phyloP scores from a whole-genome alignment of 345 rosid genomes.

The Populus euphratica region DNA sequence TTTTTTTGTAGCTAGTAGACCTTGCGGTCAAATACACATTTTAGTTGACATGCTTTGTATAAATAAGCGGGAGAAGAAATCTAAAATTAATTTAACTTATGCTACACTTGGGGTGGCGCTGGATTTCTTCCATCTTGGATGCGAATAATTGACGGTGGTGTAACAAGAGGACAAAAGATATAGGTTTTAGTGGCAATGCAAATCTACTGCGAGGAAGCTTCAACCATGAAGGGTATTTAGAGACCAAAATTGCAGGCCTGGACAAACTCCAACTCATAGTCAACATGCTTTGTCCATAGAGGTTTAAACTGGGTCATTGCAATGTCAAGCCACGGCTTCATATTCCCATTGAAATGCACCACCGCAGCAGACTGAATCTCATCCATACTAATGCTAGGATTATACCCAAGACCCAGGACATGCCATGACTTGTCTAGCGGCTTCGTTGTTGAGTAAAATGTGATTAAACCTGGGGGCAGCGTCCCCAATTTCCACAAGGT shows the following conservation, averaged over 20 bases:
- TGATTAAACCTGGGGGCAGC: slow-evolving; percentile 86
- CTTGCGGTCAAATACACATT: slow-evolving; percentile 3
- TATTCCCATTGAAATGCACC: slow-evolving; percentile 91
- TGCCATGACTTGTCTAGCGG: slow-evolving; percentile 97
- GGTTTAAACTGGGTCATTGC: slow-evolving; percentile 95
- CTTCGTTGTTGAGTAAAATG: slow-evolving; percentile 90
- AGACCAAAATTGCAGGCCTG: slow-evolving; percentile 92
- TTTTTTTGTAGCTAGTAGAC: not conserved
- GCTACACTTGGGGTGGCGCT: slow-evolving; percentile 12
- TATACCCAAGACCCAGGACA: slow-evolving; percentile 90
- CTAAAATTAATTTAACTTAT: not conserved
- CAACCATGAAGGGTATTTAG: slow-evolving; percentile 13
- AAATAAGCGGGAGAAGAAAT: not conserved
- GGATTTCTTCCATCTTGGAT: not conserved
- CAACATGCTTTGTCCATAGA: slow-evolving; percentile 85
- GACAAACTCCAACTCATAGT: slow-evolving; percentile 76
- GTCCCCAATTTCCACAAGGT: slow-evolving; percentile 93
- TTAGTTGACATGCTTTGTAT: slow-evolving; percentile 11
- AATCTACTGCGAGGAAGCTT: not conserved
- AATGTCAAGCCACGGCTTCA: slow-evolving; percentile 98
- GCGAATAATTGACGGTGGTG: not conserved
- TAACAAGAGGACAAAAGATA: not conserved
- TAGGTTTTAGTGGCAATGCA: not conserved
- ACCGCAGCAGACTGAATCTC: slow-evolving; percentile 92
- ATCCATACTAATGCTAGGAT: slow-evolving; percentile 89